Conservation (phyloP, 1,284 basidiomycete genomes). For the Kwoniella shivajii region DNA sequence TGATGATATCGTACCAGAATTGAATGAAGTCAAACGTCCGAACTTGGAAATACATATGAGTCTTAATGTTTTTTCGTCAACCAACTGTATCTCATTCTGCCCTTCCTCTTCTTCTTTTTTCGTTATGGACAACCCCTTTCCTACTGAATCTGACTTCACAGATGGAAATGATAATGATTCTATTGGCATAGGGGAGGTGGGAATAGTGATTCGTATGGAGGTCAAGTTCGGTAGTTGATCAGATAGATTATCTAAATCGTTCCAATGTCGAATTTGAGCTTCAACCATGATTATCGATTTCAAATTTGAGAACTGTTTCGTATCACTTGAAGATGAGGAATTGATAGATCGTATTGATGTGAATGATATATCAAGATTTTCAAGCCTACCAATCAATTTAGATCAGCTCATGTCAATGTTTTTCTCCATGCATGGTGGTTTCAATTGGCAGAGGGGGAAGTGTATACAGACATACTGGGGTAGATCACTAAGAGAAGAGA, state of each 20-base stretch:
- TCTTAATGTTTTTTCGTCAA: slow-evolving; percentile 38
- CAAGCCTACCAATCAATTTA: slow-evolving; percentile 50
- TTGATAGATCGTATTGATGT: slow-evolving; percentile 66
- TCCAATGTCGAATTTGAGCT: slow-evolving; percentile 68
- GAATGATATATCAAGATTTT: slow-evolving; percentile 67
- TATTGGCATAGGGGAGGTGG: slow-evolving; percentile 14
- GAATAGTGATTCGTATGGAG: slow-evolving; percentile 16
- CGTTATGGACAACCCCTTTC: background rate
- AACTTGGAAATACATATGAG: slow-evolving; percentile 72
- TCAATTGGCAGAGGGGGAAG: no score
- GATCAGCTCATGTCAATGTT: background rate
- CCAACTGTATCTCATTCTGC: background rate
- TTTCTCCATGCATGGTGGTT: no score
- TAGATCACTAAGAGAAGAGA: slow-evolving; percentile 58
- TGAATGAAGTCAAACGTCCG: slow-evolving; percentile 64
- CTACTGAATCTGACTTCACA: no score
- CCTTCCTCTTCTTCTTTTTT: background rate
- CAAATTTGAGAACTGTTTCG: slow-evolving; percentile 20
- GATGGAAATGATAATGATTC: slow-evolving; percentile 16
- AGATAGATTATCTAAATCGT: slow-evolving; percentile 68
- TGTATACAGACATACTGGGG: slow-evolving; percentile 56
- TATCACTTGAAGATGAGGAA: slow-evolving; percentile 57
- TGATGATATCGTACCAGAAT: slow-evolving; percentile 67
- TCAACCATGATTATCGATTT: slow-evolving; percentile 47
- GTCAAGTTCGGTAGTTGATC: slow-evolving; percentile 21